Evolutionary conservation across 148 eudicot species (phyloP).

Genomic region (Bassia scoparia): DNA sequence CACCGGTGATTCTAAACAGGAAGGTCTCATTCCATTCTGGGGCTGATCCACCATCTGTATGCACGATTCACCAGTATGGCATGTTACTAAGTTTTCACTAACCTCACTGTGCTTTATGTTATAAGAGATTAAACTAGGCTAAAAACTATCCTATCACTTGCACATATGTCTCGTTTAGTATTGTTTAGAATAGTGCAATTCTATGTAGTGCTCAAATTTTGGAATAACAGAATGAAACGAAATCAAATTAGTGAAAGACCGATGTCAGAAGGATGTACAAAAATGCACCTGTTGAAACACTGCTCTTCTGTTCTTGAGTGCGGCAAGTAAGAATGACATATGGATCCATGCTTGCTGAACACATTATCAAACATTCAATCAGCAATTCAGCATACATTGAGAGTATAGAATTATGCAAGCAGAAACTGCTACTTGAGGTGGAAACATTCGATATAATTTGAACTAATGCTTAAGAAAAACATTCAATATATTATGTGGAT

Average conservation of each 20-base stretch:
- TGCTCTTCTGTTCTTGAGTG: slow-evolving; percentile 75
- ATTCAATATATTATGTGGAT: neutral
- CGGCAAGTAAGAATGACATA: slow-evolving; percentile 61
- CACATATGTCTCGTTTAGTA: neutral
- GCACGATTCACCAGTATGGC: slow-evolving; percentile 25
- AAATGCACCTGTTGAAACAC: slow-evolving; percentile 52
- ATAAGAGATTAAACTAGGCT: neutral
- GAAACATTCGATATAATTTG: too few relatives aligned
- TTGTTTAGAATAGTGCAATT: neutral
- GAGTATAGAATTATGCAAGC: too few relatives aligned
- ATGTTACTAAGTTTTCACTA: neutral
- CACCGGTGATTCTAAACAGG: slow-evolving; percentile 45
- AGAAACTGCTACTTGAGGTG: too few relatives aligned
- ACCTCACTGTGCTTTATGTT: neutral
- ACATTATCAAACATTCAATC: slow-evolving; percentile 3
- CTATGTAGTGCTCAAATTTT: neutral
- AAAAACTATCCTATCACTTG: neutral
- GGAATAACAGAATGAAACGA: neutral
- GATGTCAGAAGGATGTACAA: neutral
- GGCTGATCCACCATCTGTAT: slow-evolving; percentile 57
- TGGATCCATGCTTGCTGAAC: slow-evolving; percentile 66
- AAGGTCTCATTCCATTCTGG: slow-evolving; percentile 91
- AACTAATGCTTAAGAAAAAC: neutral
- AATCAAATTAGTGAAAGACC: neutral
- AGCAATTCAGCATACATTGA: too few relatives aligned